Percentiles rank a stretch among this genome's conserved stretches.
These are phyloP conservation scores for Astrothelium macrocarpum DNA, from an alignment of 495 filamentous ascomycete species.

Conservation along the genomic window DNA sequence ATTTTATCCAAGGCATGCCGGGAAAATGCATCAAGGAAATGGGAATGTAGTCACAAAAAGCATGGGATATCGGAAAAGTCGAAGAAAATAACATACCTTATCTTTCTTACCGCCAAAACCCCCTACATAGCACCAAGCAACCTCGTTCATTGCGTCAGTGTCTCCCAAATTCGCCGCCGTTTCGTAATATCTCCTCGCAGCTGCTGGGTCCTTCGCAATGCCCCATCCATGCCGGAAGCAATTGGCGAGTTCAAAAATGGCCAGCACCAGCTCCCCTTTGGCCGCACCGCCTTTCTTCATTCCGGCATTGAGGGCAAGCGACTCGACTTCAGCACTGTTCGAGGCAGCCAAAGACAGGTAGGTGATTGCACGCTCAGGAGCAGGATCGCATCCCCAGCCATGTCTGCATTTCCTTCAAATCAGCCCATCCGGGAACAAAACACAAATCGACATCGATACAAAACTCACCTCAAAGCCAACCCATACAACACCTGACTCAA, in stretches of 20 bases:
- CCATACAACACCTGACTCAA: slow-evolving; percentile 95
- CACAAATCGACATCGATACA: not conserved
- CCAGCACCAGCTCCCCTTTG: slow-evolving; percentile 95
- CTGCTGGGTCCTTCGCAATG: slow-evolving; percentile 74
- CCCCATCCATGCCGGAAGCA: slow-evolving; percentile 97
- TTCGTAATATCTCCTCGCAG: slow-evolving; percentile 91
- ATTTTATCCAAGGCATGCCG: not conserved
- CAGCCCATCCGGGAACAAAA: not conserved
- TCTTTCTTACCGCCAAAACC: slow-evolving; percentile 94
- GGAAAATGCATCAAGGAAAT: not conserved
- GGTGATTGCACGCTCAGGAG: slow-evolving; percentile 62
- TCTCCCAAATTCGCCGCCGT: slow-evolving; percentile 94
- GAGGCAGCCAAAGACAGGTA: slow-evolving; percentile 86
- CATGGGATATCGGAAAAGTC: not conserved
- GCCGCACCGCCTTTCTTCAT: slow-evolving; percentile 91
- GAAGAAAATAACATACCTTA: slow-evolving; percentile 64
- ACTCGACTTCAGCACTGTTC: slow-evolving; percentile 79
- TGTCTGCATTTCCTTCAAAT: slow-evolving; percentile 42
- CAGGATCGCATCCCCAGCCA: slow-evolving; percentile 77
- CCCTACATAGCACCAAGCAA: slow-evolving; percentile 90
- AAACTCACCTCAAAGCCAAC: slow-evolving; percentile 72
- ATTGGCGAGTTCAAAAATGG: slow-evolving; percentile 91
- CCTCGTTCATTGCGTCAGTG: slow-evolving; percentile 95
- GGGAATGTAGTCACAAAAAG: not conserved
- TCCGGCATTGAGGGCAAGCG: slow-evolving; percentile 69